Percentiles rank a stretch among this genome's conserved stretches.
These are phyloP conservation scores for Punica granatum DNA, from an alignment of 345 rosid species.

Conservation along the genomic window DNA sequence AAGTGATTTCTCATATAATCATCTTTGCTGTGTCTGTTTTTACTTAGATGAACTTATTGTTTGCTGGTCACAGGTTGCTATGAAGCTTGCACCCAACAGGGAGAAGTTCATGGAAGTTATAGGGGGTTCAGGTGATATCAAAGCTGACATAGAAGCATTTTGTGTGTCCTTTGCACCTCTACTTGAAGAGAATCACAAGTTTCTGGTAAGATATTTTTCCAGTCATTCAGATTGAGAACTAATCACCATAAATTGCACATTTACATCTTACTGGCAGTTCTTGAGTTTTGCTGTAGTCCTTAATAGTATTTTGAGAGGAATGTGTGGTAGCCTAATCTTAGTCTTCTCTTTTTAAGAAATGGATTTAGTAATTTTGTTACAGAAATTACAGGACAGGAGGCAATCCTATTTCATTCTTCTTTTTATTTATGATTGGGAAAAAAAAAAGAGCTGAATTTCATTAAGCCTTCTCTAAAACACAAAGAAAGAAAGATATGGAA, in stretches of 20 bases:
- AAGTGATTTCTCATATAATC: not conserved
- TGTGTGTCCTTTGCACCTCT: conserved; percentile 70
- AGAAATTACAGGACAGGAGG: too few relatives aligned
- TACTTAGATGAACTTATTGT: not conserved
- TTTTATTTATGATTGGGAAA: not conserved
- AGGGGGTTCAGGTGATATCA: conserved; percentile 66
- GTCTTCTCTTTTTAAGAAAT: not conserved
- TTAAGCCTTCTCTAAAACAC: too few relatives aligned
- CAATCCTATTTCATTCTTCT: too few relatives aligned
- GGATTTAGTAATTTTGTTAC: not conserved
- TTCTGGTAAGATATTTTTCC: conserved; percentile 50
- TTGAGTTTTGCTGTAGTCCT: not conserved
- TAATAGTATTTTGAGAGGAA: not conserved
- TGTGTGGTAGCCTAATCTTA: not conserved
- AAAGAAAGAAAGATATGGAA: too few relatives aligned
- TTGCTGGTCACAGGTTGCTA: conserved; percentile 50
- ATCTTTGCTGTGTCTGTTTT: not conserved
- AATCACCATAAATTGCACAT: not conserved
- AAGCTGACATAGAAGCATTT: conserved; percentile 77
- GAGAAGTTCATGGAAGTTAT: conserved; percentile 91
- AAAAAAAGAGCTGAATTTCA: not conserved
- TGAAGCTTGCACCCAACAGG: conserved; percentile 97
- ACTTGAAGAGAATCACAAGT: conserved; percentile 85
- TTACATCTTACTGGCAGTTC: not conserved
- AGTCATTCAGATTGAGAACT: not conserved